Evolutionary conservation across 306 rosid genomes (phyloP).

Genomic region (Sesbania bispinosa): DNA sequence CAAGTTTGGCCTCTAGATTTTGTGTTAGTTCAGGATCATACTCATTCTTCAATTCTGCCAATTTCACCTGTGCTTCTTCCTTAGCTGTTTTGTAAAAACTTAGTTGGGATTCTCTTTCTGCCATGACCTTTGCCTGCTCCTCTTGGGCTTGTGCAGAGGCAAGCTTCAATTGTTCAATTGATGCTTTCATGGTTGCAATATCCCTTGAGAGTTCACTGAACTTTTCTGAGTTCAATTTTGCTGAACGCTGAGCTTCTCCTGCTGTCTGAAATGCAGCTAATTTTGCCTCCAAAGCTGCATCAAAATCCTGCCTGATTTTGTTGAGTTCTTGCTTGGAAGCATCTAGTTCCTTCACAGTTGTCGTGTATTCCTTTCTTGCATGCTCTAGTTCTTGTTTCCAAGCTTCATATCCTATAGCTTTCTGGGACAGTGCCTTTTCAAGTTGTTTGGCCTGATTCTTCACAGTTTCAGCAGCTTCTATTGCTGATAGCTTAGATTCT

Average conservation of each 20-base stretch:
- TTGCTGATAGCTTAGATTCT: conserved; percentile 66
- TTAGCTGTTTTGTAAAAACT: conserved; percentile 30
- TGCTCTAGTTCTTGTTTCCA: conserved; percentile 73
- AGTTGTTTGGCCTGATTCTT: conserved; percentile 65
- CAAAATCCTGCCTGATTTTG: conserved; percentile 83
- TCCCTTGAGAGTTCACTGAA: conserved; percentile 53
- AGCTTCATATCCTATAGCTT: conserved; percentile 43
- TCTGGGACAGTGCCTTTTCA: conserved; percentile 48
- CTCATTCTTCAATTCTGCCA: conserved; percentile 44
- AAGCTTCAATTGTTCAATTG: conserved; percentile 48
- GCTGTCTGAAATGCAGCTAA: conserved; percentile 81
- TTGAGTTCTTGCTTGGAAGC: conserved; percentile 83
- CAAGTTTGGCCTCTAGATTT: conserved; percentile 51
- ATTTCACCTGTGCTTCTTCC: conserved; percentile 47
- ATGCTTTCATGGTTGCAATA: conserved; percentile 55
- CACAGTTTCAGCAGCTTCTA: conserved; percentile 59
- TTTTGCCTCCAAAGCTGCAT: conserved; percentile 79
- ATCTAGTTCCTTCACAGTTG: conserved; percentile 65
- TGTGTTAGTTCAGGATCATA: conserved; percentile 40
- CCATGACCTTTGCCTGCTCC: conserved; percentile 38
- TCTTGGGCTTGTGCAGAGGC: conserved; percentile 48
- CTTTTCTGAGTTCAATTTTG: conserved; percentile 56
- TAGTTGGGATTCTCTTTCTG: conserved; percentile 41
- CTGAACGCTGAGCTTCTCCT: conserved; percentile 80
- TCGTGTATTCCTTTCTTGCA: conserved; percentile 59